Percentiles rank a stretch among this genome's conserved stretches.
Evolutionary conservation across 495 filamentous ascomycete genomes (phyloP).

Genomic region (Pseudevernia furfuracea): DNA sequence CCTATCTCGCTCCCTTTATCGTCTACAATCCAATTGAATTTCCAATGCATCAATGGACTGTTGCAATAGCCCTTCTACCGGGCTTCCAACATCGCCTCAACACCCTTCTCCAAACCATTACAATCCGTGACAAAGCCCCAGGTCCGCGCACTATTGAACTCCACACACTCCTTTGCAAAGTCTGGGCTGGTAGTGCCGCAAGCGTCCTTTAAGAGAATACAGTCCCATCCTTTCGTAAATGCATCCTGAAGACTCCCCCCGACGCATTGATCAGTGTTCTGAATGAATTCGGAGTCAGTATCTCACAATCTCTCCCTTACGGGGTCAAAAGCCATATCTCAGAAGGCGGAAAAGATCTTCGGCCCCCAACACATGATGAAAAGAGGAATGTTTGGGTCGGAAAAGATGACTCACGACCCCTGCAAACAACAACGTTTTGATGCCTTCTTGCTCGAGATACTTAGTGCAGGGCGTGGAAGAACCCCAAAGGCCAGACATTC

Average conservation of each 20-base stretch:
- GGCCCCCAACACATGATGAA: too few relatives aligned
- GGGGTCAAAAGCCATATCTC: too few relatives aligned
- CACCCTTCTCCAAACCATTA: conserved; percentile 36
- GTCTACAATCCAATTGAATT: not conserved
- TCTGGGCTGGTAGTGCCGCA: conserved; percentile 43
- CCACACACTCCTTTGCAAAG: conserved; percentile 35
- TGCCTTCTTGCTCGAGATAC: conserved; percentile 36
- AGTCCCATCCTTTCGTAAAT: conserved; percentile 48
- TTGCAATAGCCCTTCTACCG: not conserved
- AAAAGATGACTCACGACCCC: too few relatives aligned
- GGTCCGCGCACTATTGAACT: conserved; percentile 37
- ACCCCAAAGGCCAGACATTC: conserved; percentile 50
- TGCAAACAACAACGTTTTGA: conserved; percentile 45
- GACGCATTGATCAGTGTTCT: conserved; percentile 58
- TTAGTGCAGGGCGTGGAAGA: conserved; percentile 28
- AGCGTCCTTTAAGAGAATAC: conserved; percentile 47
- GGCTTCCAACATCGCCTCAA: conserved; percentile 33
- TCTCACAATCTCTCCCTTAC: too few relatives aligned
- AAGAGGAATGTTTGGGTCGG: too few relatives aligned
- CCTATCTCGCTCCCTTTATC: not conserved
- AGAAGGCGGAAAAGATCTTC: too few relatives aligned
- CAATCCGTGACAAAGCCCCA: conserved; percentile 39
- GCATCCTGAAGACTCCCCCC: conserved; percentile 47
- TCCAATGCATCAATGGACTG: not conserved
- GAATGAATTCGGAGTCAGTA: too few relatives aligned